Evolutionary conservation across 768 basidiomycete species (phyloP), one percentile per base, ranked within the genome.

Genomic region (Boletellus sp.): DNA sequence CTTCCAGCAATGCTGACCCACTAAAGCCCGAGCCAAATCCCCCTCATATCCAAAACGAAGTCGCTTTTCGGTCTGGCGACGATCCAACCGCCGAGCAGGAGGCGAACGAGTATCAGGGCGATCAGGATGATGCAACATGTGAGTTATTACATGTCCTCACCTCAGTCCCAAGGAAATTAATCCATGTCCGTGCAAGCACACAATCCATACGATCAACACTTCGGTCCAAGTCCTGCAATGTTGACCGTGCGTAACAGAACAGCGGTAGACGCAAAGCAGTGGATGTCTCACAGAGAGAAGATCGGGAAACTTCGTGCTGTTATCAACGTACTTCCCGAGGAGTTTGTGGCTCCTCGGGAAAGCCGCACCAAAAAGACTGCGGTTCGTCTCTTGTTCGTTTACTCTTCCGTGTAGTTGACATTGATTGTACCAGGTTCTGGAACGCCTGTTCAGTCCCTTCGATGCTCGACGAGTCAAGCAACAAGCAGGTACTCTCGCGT

Each of bases 201-300:
- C 46, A 76, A 84, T 58, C 65, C 73, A 43, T 90, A 91, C 60
- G 87, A 91, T 58, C 69, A 65, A 10, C 91, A 94, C 61, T 94
- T 90, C 63, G 90, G 89, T 10, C 59, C 75, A 13, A 71, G 73
- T 5, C 78, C 90, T 4, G 48, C 68, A n/a, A 60, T 72, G 20
- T 65, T 88, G 19, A 74, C 80, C 0, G 78, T 76, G 33, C 59
- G 62, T 26, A 76, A 74, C 15, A 76, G 83, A 47, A 60, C 68
- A 11, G 69, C 78, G 5, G 83, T 78, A 1, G 83, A 87, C 43
- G 66, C 74, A 39, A 67, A 72, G 6, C 64, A 74, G 19, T 94
- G 90, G 90, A 74, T 63, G 16, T 71, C 68, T 16, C 70, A 71
- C 1, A 74, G 75, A 57, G 73, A 72, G 43, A 76, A 70, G 31